Percentiles rank a stretch among this genome's conserved stretches.
These are phyloP conservation scores for Aspergillus sp. DNA, from an alignment of 2,329 filamentous ascomycete species.

Conservation along the genomic window DNA sequence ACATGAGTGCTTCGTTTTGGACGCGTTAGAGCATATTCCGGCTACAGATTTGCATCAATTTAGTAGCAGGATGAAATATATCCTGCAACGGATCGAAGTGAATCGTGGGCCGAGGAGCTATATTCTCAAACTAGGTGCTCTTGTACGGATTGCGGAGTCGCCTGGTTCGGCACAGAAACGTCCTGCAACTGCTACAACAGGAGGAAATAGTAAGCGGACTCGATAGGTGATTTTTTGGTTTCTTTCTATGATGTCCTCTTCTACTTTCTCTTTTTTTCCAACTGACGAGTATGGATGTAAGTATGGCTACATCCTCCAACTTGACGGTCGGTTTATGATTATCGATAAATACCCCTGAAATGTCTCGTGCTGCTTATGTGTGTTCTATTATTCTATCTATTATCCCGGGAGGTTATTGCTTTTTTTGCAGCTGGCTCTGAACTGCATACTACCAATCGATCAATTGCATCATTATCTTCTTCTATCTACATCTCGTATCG, in stretches of 20 bases:
- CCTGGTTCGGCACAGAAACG: constrained; percentile 25
- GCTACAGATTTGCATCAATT: constrained; percentile 23
- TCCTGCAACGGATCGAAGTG: constrained; percentile 38
- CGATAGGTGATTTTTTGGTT: constrained; percentile 14
- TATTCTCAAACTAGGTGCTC: constrained; percentile 22
- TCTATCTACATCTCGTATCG: too few species aligned
- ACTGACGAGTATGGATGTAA: not conserved
- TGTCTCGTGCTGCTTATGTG: not conserved
- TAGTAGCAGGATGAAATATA: constrained; percentile 19
- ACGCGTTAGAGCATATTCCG: constrained; percentile 30
- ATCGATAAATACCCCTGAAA: not conserved
- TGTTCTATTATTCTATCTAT: not conserved
- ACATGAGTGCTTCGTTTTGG: constrained; percentile 30
- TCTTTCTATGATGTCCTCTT: not conserved
- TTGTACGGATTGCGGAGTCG: constrained; percentile 24
- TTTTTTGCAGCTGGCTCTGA: too few species aligned
- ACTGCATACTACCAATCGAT: too few species aligned
- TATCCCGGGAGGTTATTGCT: not conserved
- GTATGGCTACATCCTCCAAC: not conserved
- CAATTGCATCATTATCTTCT: too few species aligned
- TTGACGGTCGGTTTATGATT: not conserved
- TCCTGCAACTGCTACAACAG: constrained; percentile 17
- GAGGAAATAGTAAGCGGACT: constrained; percentile 23
- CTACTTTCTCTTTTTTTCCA: not conserved
- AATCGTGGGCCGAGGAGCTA: constrained; percentile 32